These are phyloP conservation scores for Xylaria palmicola DNA, from an alignment of 495 filamentous ascomycete species.

Conservation along the genomic window DNA sequence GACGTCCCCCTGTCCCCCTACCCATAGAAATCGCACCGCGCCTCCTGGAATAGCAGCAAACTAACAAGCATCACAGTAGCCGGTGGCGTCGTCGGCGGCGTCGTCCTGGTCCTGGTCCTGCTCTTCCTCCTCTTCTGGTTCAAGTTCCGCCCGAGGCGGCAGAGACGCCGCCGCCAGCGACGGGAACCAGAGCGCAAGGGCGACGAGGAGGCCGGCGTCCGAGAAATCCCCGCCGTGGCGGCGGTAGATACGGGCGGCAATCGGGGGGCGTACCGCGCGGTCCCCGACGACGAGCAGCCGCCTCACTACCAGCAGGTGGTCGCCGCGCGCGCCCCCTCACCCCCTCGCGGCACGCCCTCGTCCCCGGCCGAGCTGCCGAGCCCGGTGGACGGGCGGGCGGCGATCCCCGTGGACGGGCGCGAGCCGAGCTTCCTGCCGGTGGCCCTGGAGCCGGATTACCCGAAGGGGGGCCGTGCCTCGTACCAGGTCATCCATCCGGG, in stretches of 20 bases:
- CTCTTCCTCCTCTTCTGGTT: conserved; percentile 8
- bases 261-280: neutral
- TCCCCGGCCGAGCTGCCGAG: conserved; percentile 12
- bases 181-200: neutral
- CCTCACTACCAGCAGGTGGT: neutral
- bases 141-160: conserved; percentile 4
- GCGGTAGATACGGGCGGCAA: too few relatives aligned
- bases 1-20: neutral
- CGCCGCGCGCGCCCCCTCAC: neutral
- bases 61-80: neutral
- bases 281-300: neutral
- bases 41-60: neutral
- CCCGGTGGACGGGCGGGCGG: neutral
- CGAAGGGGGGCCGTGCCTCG: neutral
- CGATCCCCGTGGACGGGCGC: neutral
- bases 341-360: neutral
- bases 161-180: neutral
- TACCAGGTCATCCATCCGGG: neutral
- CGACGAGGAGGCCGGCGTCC: neutral
- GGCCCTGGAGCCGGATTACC: neutral
- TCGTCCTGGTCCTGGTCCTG: conserved; percentile 4
- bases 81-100: conserved; percentile 10
- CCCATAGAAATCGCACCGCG: neutral
- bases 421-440: neutral
- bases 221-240: neutral